Base-by-base conservation (phyloP, 2,329 filamentous ascomycete species). In the Alternaria atra region DNA sequence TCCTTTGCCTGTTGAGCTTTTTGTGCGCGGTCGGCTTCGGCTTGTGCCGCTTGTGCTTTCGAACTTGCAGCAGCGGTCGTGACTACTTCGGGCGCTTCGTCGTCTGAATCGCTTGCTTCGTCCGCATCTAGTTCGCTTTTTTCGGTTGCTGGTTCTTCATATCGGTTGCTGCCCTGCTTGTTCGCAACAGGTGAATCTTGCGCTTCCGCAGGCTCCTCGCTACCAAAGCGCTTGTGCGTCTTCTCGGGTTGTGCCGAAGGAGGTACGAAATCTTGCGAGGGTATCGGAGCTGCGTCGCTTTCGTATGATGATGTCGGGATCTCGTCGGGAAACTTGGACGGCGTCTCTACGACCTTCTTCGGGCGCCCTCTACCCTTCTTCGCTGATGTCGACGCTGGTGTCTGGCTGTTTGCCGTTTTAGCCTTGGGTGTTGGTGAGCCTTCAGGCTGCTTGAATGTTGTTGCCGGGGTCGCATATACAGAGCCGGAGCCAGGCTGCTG, bases 21-120 rank as follows among this genome's bases (percentile, higher is more conserved):
- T 34, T 63, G 64, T 3, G 75, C 77, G 20, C 73, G 74, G 10
- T 60, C 55, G 3, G 77, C 71, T 35, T 77, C 75, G 52, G 71
- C 70, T 42, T 73, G 67, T 23, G 69, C 61, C 7, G 72, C 71
- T 43, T 69, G 67, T 12, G 70, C 70, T 60, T 74, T 72, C 3
- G 69, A 67, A 15, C 68, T 63, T 5, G 77, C 77, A 6, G 72
- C 66, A 1, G 72, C 71, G 20, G 73, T 72, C 8, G 75, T 77
- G 52, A 79, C 70, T 13, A 74, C 68, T 52, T 80, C 79, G n/a
- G 78, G 77, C 6, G 76, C 77, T 61, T 79, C 77, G 56, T 79
- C 75, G 56, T 79, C 78, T 0, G 76, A 76, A 63, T 78, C 76
- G 63, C 65, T 73, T 32, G 61, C 71, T 13, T 70, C 68, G 58